phyloP scores from a whole-genome alignment of 2,329 filamentous ascomycete genomes.

The Apiospora marii region DNA sequence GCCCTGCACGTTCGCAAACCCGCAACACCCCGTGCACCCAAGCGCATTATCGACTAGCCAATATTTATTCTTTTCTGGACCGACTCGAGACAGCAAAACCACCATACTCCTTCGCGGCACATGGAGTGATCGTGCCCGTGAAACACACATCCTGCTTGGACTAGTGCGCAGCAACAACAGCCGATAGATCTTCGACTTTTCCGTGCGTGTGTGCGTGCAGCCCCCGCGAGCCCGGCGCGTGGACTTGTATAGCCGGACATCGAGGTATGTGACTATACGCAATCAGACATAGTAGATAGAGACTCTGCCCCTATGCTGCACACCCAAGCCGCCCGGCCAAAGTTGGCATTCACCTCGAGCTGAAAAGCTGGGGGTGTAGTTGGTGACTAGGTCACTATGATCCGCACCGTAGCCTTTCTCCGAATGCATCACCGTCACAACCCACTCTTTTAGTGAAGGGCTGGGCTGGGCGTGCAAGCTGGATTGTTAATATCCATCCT shows the following conservation, averaged over 20 bases:
- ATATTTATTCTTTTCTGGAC: neutral
- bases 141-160: constrained; percentile 11
- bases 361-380: neutral
- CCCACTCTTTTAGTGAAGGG: neutral
- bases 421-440: neutral
- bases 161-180: neutral
- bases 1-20: constrained; percentile 2
- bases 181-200: neutral
- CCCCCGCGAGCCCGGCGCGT: constrained; percentile 1
- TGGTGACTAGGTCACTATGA: constrained; percentile 2
- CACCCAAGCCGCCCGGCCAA: neutral
- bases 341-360: constrained; percentile 8
- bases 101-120: neutral
- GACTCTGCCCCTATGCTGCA: neutral
- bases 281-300: neutral
- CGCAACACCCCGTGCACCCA: constrained; percentile 9
- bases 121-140: constrained; percentile 10
- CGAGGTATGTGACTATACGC: constrained; percentile 3
- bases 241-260: neutral
- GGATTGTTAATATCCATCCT: neutral
- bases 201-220: neutral
- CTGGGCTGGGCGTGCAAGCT: neutral
- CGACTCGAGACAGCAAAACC: neutral
- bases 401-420: neutral
- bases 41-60: constrained; percentile 16